phyloP scores from a whole-genome alignment of 345 rosid species.

The Brassica carinata region DNA sequence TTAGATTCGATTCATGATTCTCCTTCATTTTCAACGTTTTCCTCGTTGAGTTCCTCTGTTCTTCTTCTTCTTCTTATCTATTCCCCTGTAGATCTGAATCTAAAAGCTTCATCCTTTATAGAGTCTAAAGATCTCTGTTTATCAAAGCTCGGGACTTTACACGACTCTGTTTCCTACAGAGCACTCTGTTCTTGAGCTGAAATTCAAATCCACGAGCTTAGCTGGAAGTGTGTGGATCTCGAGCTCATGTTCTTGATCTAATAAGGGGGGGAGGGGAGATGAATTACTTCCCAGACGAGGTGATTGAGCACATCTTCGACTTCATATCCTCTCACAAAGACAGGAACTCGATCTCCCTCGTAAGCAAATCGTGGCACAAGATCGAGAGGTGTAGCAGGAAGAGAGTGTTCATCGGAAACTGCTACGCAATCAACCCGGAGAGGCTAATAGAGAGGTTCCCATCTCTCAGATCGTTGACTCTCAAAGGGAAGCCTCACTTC shows the following conservation, averaged over 20 bases:
- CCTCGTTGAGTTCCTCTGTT: slow-evolving; percentile 10
- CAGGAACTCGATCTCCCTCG: slow-evolving; percentile 81
- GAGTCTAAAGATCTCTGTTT: neutral
- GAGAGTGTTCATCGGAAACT: slow-evolving; percentile 84
- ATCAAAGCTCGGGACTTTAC: slow-evolving; percentile 4
- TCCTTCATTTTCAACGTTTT: slow-evolving; percentile 19
- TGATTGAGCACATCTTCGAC: slow-evolving; percentile 84
- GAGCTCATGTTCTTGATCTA: slow-evolving; percentile 2
- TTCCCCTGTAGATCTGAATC: slow-evolving; percentile 24
- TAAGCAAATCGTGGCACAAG: slow-evolving; percentile 86
- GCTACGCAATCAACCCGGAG: slow-evolving; percentile 81
- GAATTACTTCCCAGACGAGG: slow-evolving; percentile 97
- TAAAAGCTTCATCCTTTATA: neutral
- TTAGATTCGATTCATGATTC: slow-evolving; percentile 42
- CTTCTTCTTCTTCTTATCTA: neutral
- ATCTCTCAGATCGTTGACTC: slow-evolving; percentile 60
- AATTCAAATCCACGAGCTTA: slow-evolving; percentile 19
- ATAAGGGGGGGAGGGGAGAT: slow-evolving; percentile 37
- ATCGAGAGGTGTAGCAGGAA: slow-evolving; percentile 74
- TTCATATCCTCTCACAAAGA: slow-evolving; percentile 68
- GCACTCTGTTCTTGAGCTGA: neutral
- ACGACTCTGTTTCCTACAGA: neutral
- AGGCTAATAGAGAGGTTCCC: slow-evolving; percentile 77
- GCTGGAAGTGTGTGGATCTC: slow-evolving; percentile 21
- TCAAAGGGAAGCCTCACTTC: slow-evolving; percentile 98